Evolutionary conservation across 2,329 filamentous ascomycete genomes (phyloP).

Genomic region (Microdochium nivale): DNA sequence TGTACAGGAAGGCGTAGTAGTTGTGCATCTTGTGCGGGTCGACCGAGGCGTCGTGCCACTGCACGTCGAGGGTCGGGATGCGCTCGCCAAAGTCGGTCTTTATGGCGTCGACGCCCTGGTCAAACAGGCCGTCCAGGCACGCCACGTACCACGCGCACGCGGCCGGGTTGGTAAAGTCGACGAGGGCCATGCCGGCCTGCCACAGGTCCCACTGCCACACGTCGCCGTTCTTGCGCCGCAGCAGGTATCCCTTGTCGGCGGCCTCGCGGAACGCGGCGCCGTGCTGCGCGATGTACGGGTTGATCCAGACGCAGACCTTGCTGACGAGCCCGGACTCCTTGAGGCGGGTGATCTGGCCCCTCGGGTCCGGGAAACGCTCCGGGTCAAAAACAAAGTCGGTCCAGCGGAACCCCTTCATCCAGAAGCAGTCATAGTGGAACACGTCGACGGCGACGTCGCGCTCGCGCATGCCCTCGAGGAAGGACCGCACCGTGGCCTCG

Average conservation of each 20-base stretch:
- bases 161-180: slow-evolving; percentile 66
- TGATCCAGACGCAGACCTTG: slow-evolving; percentile 70
- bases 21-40: slow-evolving; percentile 67
- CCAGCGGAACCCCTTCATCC: slow-evolving; percentile 69
- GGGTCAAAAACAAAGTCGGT: slow-evolving; percentile 66
- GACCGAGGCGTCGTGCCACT: slow-evolving; percentile 50
- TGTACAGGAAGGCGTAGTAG: slow-evolving; percentile 68
- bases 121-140: slow-evolving; percentile 56
- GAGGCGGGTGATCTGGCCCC: slow-evolving; percentile 52
- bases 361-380: slow-evolving; percentile 60
- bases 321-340: slow-evolving; percentile 52
- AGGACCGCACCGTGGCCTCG: slow-evolving; percentile 57
- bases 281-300: slow-evolving; percentile 64
- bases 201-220: slow-evolving; percentile 71
- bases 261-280: slow-evolving; percentile 58
- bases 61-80: slow-evolving; percentile 56
- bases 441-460: slow-evolving; percentile 59
- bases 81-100: slow-evolving; percentile 73
- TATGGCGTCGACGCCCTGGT: slow-evolving; percentile 61
- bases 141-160: slow-evolving; percentile 56
- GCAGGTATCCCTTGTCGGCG: slow-evolving; percentile 56
- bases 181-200: slow-evolving; percentile 68
- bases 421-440: slow-evolving; percentile 73
- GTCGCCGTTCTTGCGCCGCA: slow-evolving; percentile 60
- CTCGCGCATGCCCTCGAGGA: slow-evolving; percentile 60